Percentiles rank a stretch among this genome's conserved stretches.
Evolutionary conservation across 1,139 yeast genomes (phyloP).

Genomic region (Zygosaccharomyces sapae): DNA sequence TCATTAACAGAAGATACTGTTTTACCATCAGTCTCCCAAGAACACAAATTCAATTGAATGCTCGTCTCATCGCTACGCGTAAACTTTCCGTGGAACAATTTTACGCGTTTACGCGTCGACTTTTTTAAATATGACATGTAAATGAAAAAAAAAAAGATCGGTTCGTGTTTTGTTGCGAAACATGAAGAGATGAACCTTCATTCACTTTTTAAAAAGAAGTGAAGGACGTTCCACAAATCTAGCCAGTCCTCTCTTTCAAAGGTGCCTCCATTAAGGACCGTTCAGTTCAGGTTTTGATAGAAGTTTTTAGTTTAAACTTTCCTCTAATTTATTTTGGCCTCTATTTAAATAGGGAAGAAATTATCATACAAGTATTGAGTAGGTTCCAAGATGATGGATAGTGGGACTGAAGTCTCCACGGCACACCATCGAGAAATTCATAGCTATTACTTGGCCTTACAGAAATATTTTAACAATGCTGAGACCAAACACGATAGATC

Average conservation of each 20-base stretch:
- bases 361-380: not conserved
- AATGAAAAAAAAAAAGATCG: not conserved
- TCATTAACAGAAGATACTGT: not conserved
- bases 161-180: slow-evolving; percentile 7
- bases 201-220: slow-evolving; percentile 2
- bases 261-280: not conserved
- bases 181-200: slow-evolving; percentile 4
- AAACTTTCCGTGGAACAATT: not conserved
- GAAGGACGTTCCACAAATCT: not conserved
- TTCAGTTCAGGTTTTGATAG: not conserved
- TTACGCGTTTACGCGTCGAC: not conserved
- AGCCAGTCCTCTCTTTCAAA: not conserved
- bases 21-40: slow-evolving; percentile 1
- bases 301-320: not conserved
- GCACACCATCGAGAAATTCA: slow-evolving; percentile 18
- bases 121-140: not conserved
- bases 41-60: slow-evolving; percentile 3
- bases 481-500: slow-evolving; percentile 29
- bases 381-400: slow-evolving; percentile 9
- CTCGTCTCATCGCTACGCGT: slow-evolving; percentile 3
- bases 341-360: no score
- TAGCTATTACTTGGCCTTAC: slow-evolving; percentile 21
- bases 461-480: slow-evolving; percentile 23
- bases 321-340: not conserved
- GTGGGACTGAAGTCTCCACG: slow-evolving; percentile 12